Conservation (phyloP, 2,329 filamentous ascomycete species). For the Albifimbria verrucaria region DNA sequence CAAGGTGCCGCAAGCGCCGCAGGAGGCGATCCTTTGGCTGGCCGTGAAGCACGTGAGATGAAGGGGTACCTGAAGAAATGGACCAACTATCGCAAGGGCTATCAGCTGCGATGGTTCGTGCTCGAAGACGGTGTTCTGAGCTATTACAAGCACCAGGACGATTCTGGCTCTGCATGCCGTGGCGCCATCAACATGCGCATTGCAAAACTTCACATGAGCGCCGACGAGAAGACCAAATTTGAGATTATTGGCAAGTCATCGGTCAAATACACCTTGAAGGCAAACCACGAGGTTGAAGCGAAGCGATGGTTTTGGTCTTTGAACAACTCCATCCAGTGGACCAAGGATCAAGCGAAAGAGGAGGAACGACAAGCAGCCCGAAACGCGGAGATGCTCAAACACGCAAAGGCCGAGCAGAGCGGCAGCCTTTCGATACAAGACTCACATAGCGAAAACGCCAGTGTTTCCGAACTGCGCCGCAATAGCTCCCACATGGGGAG, state of each 20-base stretch:
- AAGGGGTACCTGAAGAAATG: constrained; percentile 99
- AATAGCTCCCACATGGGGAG: constrained; percentile 42
- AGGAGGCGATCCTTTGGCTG: constrained; percentile 61
- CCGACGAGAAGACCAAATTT: constrained; percentile 95
- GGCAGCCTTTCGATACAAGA: constrained; percentile 44
- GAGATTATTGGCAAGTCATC: constrained; percentile 98
- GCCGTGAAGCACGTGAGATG: constrained; percentile 91
- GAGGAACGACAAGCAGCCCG: constrained; percentile 75
- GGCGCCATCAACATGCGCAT: constrained; percentile 99
- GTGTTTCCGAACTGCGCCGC: constrained; percentile 41
- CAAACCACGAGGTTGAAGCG: constrained; percentile 95
- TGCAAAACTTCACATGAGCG: constrained; percentile 89
- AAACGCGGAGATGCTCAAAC: constrained; percentile 70
- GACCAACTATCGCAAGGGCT: constrained; percentile 98
- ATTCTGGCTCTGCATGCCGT: constrained; percentile 91
- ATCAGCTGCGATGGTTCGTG: constrained; percentile 96
- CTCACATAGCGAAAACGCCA: constrained; percentile 49
- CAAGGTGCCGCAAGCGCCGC: constrained; percentile 51
- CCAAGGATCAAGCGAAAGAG: constrained; percentile 93
- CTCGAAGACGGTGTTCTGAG: constrained; percentile 95
- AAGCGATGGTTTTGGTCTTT: constrained; percentile 99
- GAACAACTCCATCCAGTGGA: constrained; percentile 98
- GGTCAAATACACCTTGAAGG: constrained; percentile 96
- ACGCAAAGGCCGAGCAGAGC: constrained; percentile 75
- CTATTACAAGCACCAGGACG: constrained; percentile 99